Conservation (phyloP, 1,284 basidiomycete species). For the Coriolopsis trogii region DNA sequence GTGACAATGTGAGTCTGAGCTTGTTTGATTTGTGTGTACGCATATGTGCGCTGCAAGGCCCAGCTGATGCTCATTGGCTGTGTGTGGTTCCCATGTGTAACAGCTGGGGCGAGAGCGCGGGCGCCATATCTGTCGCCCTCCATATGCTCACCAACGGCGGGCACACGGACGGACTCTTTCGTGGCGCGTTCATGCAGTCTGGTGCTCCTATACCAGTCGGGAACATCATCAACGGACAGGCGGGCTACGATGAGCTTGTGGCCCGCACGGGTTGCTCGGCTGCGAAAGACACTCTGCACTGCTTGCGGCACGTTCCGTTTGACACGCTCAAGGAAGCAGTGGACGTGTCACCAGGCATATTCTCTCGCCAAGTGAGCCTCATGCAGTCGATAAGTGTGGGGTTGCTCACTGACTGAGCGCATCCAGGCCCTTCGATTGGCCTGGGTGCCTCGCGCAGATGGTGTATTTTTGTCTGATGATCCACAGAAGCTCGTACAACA, state of each 20-base stretch:
- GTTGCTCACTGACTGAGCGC: neutral
- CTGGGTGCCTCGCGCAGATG: slow-evolving; percentile 42
- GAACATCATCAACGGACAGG: slow-evolving; percentile 35
- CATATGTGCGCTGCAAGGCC: neutral
- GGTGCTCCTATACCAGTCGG: slow-evolving; percentile 36
- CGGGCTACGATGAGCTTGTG: slow-evolving; percentile 39
- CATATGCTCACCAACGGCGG: slow-evolving; percentile 38
- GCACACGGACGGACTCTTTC: slow-evolving; percentile 36
- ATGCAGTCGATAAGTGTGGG: no score
- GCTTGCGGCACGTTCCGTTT: slow-evolving; percentile 39
- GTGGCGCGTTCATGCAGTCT: slow-evolving; percentile 40
- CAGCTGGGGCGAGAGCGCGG: slow-evolving; percentile 47
- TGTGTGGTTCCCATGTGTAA: neutral
- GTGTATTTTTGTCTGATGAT: slow-evolving; percentile 35
- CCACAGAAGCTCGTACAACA: slow-evolving; percentile 29
- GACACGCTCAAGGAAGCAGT: slow-evolving; percentile 32
- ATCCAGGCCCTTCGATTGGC: slow-evolving; percentile 25
- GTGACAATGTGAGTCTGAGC: slow-evolving; percentile 51
- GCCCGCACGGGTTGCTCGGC: slow-evolving; percentile 31
- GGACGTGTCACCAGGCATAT: slow-evolving; percentile 29
- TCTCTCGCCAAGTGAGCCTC: slow-evolving; percentile 2
- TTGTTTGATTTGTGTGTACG: neutral
- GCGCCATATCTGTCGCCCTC: slow-evolving; percentile 38
- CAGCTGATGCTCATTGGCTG: neutral
- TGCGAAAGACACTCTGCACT: slow-evolving; percentile 39